Percentiles rank a stretch among this genome's conserved stretches.
Evolutionary conservation across 164 flowering plant species (phyloP).

Genomic region (Platanus orientalis): DNA sequence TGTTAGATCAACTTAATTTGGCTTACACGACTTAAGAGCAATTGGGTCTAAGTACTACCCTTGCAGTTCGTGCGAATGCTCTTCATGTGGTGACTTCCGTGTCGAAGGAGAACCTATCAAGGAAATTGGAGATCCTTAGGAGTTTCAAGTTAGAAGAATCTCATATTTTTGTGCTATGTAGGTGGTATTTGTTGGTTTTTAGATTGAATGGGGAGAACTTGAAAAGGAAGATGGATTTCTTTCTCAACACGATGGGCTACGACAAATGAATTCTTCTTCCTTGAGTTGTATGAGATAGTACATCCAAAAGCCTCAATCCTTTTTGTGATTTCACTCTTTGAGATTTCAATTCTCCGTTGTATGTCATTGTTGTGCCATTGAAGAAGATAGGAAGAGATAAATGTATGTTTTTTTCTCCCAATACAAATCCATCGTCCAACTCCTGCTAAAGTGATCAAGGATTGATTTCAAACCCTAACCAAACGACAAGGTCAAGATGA

Average conservation of each 20-base stretch:
- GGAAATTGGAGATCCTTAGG: slow-evolving; percentile 3
- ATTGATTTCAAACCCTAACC: too few relatives aligned
- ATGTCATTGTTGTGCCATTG: too few relatives aligned
- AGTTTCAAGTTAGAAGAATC: neutral
- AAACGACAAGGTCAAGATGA: too few relatives aligned
- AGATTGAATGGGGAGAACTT: neutral
- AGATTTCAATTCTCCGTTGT: too few relatives aligned
- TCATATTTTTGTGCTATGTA: neutral
- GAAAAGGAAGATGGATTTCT: slow-evolving; percentile 7
- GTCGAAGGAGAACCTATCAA: neutral
- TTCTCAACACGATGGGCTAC: neutral
- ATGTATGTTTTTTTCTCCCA: too few relatives aligned
- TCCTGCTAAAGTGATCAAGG: too few relatives aligned
- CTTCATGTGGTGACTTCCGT: neutral
- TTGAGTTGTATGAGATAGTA: too few relatives aligned
- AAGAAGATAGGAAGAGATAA: too few relatives aligned
- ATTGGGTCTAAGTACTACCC: neutral
- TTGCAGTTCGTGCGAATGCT: neutral
- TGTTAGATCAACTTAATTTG: neutral
- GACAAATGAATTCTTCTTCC: too few relatives aligned
- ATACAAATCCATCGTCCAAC: too few relatives aligned
- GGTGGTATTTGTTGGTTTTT: neutral
- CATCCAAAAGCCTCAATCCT: too few relatives aligned
- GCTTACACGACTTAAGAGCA: slow-evolving; percentile 2
- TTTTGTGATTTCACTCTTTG: too few relatives aligned